Base-by-base conservation (phyloP, 306 rosid species). In the Vigna angularis region DNA sequence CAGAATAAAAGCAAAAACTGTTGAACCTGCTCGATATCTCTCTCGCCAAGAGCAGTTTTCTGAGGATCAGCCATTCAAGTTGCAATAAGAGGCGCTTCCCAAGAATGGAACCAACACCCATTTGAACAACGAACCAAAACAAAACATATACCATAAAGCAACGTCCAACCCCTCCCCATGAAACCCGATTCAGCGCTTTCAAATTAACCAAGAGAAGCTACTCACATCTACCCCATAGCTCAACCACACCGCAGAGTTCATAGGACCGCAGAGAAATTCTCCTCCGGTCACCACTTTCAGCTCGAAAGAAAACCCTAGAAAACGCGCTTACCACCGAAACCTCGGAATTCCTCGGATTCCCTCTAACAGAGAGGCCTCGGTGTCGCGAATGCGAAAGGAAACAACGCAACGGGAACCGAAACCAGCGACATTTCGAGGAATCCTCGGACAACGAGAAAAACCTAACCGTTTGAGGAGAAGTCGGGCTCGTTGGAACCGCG, bases 51-150 rank as follows among this genome's bases (percentile, higher is more conserved):
- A 85, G 86, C 81, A 48, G 79, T 74, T 85, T 85, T 87, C 79
- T 78, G 97, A 85, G 81, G 82, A 88, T 91, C 97, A 86, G 98
- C 95, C 98, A 94, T 94, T 94, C 90, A 92, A 89, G 93, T 84
- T 90, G 90, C 86, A 86, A 84, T 84, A 63, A 74, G 69, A 81
- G 66, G 82, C 68, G 73, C 75, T 85, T 78, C 82, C 80, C 73
- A 82, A 79, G 80, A 83, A 77, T 80, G 83, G 57, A 85, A 73
- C 87, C 89, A 94, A 85, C 58, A 71, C 89, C 96, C 95, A 90
- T 88, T 87, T 82, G 89, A 94, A 84, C 81, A 85, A 76, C 83
- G 65, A 58, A 69, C 48, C 86, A 88, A 70, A 81, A 83, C 72
- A 80, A 65, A 77, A 70, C 83, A 81, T 75, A 76, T 22, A 83